Percentiles rank a stretch among this genome's conserved stretches.
These are phyloP conservation scores for Detonula confervacea DNA, from an alignment of 352 stramenopile species.

Conservation along the genomic window DNA sequence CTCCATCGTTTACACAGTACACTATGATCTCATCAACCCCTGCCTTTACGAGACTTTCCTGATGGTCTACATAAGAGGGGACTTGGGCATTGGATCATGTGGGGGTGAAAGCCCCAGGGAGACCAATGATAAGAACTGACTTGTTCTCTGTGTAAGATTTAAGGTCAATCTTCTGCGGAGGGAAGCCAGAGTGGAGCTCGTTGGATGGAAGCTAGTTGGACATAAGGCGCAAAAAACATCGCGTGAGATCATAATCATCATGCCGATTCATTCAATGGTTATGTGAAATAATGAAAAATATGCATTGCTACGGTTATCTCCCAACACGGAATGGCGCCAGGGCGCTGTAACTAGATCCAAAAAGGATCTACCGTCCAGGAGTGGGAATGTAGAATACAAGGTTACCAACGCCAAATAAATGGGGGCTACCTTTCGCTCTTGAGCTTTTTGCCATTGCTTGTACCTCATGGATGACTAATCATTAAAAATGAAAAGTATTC, in stretches of 20 bases:
- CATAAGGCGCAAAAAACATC: background rate
- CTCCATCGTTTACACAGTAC: conserved; percentile 61
- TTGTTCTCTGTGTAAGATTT: conserved; percentile 35
- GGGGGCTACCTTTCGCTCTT: conserved; percentile 9
- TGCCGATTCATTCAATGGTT: conserved; percentile 11
- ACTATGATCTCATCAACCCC: conserved; percentile 63
- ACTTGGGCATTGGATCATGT: conserved; percentile 54
- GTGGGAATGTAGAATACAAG: conserved; percentile 59
- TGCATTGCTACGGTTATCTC: conserved; percentile 60
- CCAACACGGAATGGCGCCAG: conserved; percentile 54
- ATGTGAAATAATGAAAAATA: conserved; percentile 17
- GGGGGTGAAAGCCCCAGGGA: conserved; percentile 36
- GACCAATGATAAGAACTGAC: conserved; percentile 46
- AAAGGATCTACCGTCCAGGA: conserved; percentile 41
- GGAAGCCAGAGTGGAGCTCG: conserved; percentile 62
- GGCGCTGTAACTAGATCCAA: conserved; percentile 28
- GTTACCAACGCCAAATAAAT: conserved; percentile 25
- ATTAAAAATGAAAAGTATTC: conserved; percentile 6
- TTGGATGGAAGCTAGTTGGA: conserved; percentile 40
- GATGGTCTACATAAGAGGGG: conserved; percentile 46
- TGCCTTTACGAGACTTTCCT: conserved; percentile 36
- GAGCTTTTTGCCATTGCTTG: conserved; percentile 28
- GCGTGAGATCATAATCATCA: too few relatives aligned
- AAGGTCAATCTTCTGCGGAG: conserved; percentile 54
- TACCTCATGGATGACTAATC: conserved; percentile 16